phyloP scores from a whole-genome alignment of 805 yeast species.

The Candida silvicultrix region DNA sequence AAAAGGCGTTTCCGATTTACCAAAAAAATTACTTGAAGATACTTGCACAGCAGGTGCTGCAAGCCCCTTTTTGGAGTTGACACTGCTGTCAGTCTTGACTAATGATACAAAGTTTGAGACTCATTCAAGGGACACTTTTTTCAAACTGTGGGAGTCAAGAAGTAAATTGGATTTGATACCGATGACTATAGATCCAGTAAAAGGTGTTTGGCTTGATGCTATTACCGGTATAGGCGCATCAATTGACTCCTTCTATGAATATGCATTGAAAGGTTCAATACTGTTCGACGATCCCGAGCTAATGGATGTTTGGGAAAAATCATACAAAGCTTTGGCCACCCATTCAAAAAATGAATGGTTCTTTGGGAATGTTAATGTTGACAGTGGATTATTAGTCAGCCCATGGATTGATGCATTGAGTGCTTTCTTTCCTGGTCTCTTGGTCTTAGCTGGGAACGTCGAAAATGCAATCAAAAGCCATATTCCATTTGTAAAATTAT shows the following conservation, averaged over 20 bases:
- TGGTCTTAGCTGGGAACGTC: constrained; percentile 72
- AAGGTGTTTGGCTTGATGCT: constrained; percentile 48
- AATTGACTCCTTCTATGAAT: constrained; percentile 85
- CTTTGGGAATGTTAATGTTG: constrained; percentile 49
- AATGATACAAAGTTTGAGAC: constrained; percentile 67
- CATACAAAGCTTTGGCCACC: constrained; percentile 52
- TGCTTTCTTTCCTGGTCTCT: constrained; percentile 86
- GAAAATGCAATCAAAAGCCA: constrained; percentile 59
- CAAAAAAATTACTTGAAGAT: constrained; percentile 42
- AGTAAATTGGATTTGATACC: constrained; percentile 63
- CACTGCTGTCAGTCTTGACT: constrained; percentile 67
- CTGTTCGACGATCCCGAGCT: constrained; percentile 58
- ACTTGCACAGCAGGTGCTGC: constrained; percentile 89
- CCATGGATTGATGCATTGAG: constrained; percentile 82
- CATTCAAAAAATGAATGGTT: constrained; percentile 48
- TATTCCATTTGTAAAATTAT: constrained; percentile 59
- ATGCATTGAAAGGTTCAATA: constrained; percentile 72
- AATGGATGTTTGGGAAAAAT: constrained; percentile 47
- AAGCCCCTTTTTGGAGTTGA: constrained; percentile 74
- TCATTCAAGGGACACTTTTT: constrained; percentile 54
- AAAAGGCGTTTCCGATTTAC: constrained; percentile 41
- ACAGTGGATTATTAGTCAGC: constrained; percentile 42
- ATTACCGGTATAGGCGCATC: constrained; percentile 87
- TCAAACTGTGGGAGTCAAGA: constrained; percentile 64
- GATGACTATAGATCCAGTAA: constrained; percentile 62